Evolutionary conservation across 768 basidiomycete species (phyloP).

Genomic region (Psilocybe cyanescens): DNA sequence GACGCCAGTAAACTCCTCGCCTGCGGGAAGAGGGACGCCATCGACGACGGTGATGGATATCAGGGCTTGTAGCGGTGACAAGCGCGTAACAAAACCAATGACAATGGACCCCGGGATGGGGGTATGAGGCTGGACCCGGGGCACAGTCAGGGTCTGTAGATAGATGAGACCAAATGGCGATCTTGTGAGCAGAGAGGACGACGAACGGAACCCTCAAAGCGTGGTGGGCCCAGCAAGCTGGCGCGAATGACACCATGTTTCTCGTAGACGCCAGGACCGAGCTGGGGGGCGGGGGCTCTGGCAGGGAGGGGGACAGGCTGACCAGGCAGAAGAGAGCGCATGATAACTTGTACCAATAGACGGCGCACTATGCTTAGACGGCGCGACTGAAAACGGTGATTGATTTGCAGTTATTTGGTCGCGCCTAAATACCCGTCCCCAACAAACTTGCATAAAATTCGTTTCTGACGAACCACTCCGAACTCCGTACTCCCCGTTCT

Average conservation of each 20-base stretch:
- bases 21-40: conserved; percentile 76
- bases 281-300: conserved; percentile 52
- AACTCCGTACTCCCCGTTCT: conserved; percentile 13
- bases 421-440: conserved; percentile 23
- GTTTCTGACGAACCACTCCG: conserved; percentile 19
- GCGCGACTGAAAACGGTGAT: conserved; percentile 14
- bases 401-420: conserved; percentile 37
- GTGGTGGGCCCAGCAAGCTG: conserved; percentile 69
- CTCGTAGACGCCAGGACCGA: conserved; percentile 70
- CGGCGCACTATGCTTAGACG: conserved; percentile 1
- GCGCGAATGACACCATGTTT: conserved; percentile 69
- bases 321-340: conserved; percentile 64
- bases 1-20: conserved; percentile 90
- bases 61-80: conserved; percentile 83
- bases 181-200: conserved; percentile 25
- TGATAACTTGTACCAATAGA: neutral
- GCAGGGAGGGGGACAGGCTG: conserved; percentile 69
- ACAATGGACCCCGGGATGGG: conserved; percentile 78
- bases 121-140: conserved; percentile 70
- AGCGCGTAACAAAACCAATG: conserved; percentile 79
- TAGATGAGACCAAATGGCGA: conserved; percentile 24
- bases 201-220: conserved; percentile 70
- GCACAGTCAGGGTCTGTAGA: conserved; percentile 62
- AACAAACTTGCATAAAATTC: conserved; percentile 24
- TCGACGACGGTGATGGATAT: conserved; percentile 88